Base-by-base conservation (phyloP, 495 filamentous ascomycete species). In the Podospora conica region DNA sequence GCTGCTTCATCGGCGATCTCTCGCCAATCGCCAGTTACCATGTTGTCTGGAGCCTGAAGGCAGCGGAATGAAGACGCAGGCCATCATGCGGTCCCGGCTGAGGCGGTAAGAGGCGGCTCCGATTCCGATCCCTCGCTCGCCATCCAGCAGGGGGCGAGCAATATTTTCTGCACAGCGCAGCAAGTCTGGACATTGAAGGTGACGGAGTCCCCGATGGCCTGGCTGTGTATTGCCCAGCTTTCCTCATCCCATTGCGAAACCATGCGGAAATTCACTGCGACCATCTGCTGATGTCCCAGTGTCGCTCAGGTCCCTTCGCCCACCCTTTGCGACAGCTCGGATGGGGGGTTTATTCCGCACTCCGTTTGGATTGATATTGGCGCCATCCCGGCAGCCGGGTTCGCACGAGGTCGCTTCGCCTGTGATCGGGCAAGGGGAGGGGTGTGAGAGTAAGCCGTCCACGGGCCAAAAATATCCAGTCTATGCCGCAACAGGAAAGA, bases 81-180 rank as follows among this genome's bases (percentile, higher is more conserved):
- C 40, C 21, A 27, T 57, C 23, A 27, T 27, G 55, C 25, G 55
- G 55, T 25, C 55, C 53, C 58, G 58, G 58, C 58, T 61, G 58
- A 48, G 48, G 64, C 64, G 64, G 58, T 57, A 57, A 57, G 18
- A 27, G 55, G 25, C 21, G 55, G 55, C 55, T n/a, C 55, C 22
- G 55, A 15, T 57, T 57, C 55, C 55, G 40, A 48, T 48, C 40
- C 18, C 40, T 48, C 40, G 18, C 40, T 48, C 40, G 40, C 40
- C 40, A 48, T 48, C 40, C 40, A n/a, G 40, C 40, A 48, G 18
- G 40, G 40, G 18, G 18, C 40, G 33, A 48, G 15, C 27, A 31
- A 53, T 24, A 11, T 48, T 56, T 53, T 20, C 24, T 28, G 54
- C 60, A 53, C 65, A 66, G 54, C 65, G 60, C 65, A 66, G 58